phyloP scores from a whole-genome alignment of 2,329 filamentous ascomycete species.

The Verticillium klebahnii region DNA sequence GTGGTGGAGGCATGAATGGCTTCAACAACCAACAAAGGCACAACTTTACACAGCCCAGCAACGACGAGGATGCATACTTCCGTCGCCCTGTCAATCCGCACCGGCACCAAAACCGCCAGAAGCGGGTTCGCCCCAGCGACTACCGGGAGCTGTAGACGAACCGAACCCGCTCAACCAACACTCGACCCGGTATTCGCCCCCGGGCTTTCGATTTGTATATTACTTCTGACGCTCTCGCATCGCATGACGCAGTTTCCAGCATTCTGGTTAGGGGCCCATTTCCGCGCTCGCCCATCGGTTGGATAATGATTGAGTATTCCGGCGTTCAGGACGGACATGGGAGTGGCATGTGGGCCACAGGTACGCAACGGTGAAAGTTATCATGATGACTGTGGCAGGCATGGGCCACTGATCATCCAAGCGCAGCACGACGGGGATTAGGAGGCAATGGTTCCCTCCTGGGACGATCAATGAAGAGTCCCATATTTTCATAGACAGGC shows the following conservation, averaged over 20 bases:
- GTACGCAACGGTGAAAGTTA: neutral
- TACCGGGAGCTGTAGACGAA: constrained; percentile 69
- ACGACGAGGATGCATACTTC: constrained; percentile 89
- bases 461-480: constrained; percentile 7
- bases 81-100: constrained; percentile 94
- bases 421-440: neutral
- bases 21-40: constrained; percentile 13
- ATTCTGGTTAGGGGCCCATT: neutral
- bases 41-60: constrained; percentile 48
- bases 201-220: neutral
- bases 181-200: neutral
- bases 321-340: neutral
- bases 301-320: neutral
- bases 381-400: neutral
- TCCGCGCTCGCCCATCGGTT: neutral
- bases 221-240: neutral
- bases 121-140: constrained; percentile 80
- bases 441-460: neutral
- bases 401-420: neutral
- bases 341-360: neutral
- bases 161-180: neutral
- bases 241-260: neutral
- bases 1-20: constrained; percentile 25
- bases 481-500: constrained; percentile 5
- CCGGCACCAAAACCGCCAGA: constrained; percentile 76